Conservation (phyloP, 2,329 filamentous ascomycete species). For the Myotisia sp. region DNA sequence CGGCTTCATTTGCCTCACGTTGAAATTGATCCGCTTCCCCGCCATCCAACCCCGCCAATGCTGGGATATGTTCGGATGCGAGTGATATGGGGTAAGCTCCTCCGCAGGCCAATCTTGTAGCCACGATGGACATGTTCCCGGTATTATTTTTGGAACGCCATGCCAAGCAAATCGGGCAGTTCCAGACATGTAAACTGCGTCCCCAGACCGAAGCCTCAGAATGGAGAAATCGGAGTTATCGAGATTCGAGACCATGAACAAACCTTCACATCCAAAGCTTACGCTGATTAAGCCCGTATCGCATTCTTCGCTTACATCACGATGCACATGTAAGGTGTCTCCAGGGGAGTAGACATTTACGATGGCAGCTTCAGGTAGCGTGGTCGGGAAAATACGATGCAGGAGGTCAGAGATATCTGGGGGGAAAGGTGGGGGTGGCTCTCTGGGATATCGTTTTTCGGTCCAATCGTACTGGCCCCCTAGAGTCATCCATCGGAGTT, state of each 20-base stretch:
- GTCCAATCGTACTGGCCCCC: slow-evolving; percentile 98
- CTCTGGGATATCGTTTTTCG: slow-evolving; percentile 60
- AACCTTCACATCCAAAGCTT: slow-evolving; percentile 75
- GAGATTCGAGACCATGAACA: slow-evolving; percentile 70
- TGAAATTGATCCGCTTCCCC: slow-evolving; percentile 77
- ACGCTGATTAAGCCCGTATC: slow-evolving; percentile 68
- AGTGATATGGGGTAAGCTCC: slow-evolving; percentile 24
- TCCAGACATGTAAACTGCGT: slow-evolving; percentile 79
- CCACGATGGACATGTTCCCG: slow-evolving; percentile 61
- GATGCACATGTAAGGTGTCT: slow-evolving; percentile 82
- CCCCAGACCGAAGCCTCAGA: slow-evolving; percentile 63
- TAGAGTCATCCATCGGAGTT: slow-evolving; percentile 84
- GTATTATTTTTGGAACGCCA: slow-evolving; percentile 75
- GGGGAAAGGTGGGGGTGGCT: slow-evolving; percentile 58
- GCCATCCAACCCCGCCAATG: slow-evolving; percentile 78
- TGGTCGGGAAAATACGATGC: slow-evolving; percentile 57
- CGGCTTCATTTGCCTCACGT: slow-evolving; percentile 66
- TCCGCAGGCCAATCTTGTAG: slow-evolving; percentile 57
- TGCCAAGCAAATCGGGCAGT: slow-evolving; percentile 84
- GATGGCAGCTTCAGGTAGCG: slow-evolving; percentile 74
- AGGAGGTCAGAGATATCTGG: slow-evolving; percentile 55
- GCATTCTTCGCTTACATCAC: slow-evolving; percentile 80
- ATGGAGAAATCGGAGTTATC: slow-evolving; percentile 30
- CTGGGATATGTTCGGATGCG: slow-evolving; percentile 35
- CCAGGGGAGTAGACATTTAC: slow-evolving; percentile 85